Conservation (phyloP, 1,284 basidiomycete species). For the Neolentinus lepideus region DNA sequence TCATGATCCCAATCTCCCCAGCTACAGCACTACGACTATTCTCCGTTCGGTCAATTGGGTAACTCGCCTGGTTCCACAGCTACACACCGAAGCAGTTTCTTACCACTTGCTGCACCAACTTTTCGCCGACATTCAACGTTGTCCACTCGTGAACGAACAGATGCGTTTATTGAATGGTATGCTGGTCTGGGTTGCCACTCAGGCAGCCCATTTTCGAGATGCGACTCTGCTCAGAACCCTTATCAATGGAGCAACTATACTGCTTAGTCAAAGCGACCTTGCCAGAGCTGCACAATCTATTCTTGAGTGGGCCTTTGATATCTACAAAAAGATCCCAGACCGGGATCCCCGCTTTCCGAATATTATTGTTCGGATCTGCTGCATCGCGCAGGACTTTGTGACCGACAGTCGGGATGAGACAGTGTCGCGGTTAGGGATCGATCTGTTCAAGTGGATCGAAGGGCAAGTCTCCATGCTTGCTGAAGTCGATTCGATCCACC, state of each 20-base stretch:
- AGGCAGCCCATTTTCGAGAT: slow-evolving; percentile 47
- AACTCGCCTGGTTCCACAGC: slow-evolving; percentile 25
- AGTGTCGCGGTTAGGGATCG: slow-evolving; percentile 29
- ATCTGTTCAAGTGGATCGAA: slow-evolving; percentile 62
- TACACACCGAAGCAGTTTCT: slow-evolving; percentile 43
- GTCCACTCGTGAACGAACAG: slow-evolving; percentile 85
- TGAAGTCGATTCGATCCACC: slow-evolving; percentile 27
- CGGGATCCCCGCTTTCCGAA: slow-evolving; percentile 52
- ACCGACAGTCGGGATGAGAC: slow-evolving; percentile 20
- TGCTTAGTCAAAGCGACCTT: slow-evolving; percentile 68
- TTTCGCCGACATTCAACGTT: slow-evolving; percentile 58
- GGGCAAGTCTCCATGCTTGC: slow-evolving; percentile 36
- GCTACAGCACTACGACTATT: slow-evolving; percentile 39
- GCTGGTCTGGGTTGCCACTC: slow-evolving; percentile 63
- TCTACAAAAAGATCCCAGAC: slow-evolving; percentile 31
- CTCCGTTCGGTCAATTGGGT: slow-evolving; percentile 59
- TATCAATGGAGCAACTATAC: slow-evolving; percentile 56
- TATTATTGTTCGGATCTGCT: slow-evolving; percentile 57
- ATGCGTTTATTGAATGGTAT: slow-evolving; percentile 70
- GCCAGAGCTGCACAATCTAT: slow-evolving; percentile 65
- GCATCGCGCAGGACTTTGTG: slow-evolving; percentile 47
- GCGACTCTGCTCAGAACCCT: slow-evolving; percentile 58
- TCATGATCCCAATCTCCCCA: slow-evolving; percentile 59
- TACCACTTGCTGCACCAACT: slow-evolving; percentile 77
- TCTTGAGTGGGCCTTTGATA: slow-evolving; percentile 67